phyloP scores from a whole-genome alignment of 352 stramenopile genomes.

The Phytophthora hybrid region DNA sequence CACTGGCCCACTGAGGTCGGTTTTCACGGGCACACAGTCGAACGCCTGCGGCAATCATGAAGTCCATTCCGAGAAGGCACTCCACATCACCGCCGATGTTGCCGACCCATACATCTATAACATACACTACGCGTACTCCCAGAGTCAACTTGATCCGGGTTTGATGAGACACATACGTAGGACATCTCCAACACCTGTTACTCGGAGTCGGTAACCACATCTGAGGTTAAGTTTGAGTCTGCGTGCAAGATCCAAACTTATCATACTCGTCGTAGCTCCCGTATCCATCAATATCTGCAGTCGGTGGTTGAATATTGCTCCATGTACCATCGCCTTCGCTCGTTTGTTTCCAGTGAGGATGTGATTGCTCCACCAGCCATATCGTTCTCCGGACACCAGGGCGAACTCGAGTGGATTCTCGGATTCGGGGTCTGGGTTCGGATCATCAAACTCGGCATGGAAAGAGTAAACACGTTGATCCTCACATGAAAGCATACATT shows the following conservation, averaged over 20 bases:
- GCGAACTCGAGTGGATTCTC: slow-evolving; percentile 10
- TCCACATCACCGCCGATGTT: slow-evolving; percentile 38
- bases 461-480: slow-evolving; percentile 1
- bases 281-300: slow-evolving; percentile 25
- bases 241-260: slow-evolving; percentile 37
- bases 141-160: slow-evolving; percentile 41
- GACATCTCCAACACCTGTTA: slow-evolving; percentile 27
- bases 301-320: slow-evolving; percentile 7
- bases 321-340: neutral
- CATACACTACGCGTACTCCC: slow-evolving; percentile 27
- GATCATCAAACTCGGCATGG: neutral
- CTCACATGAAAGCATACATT: slow-evolving; percentile 8
- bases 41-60: slow-evolving; percentile 33
- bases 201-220: neutral
- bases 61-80: slow-evolving; percentile 42
- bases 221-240: slow-evolving; percentile 29
- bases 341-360: neutral
- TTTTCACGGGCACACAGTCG: no score
- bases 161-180: slow-evolving; percentile 21
- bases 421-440: neutral
- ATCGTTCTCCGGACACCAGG: slow-evolving; percentile 12
- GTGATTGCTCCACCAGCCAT: slow-evolving; percentile 23
- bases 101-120: slow-evolving; percentile 28
- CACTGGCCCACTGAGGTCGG: no score
- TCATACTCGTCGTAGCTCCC: slow-evolving; percentile 31